A percentile compares a stretch with the other conserved stretches of the same genome.
These are phyloP conservation scores for Corylus heterophylla DNA, from an alignment of 306 rosid species.

Conservation along the genomic window DNA sequence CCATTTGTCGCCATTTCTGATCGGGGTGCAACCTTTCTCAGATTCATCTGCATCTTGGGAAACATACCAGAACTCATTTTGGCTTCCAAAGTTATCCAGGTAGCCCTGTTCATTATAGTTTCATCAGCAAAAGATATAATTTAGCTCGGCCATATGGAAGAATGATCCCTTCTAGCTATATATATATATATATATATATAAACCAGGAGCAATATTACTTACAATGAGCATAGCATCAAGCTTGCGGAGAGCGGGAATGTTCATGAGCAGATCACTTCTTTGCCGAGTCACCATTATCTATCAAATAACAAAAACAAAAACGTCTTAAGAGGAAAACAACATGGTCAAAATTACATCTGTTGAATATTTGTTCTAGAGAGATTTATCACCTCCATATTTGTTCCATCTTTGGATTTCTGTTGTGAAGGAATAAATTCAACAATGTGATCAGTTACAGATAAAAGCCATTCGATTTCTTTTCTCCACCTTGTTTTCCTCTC, in stretches of 20 bases:
- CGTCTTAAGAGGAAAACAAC: background rate
- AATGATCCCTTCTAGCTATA: background rate
- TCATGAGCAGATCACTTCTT: conserved; percentile 79
- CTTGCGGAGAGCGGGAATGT: conserved; percentile 80
- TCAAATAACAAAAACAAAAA: conserved; percentile 2
- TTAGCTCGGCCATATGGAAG: conserved; percentile 8
- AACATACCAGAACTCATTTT: conserved; percentile 81
- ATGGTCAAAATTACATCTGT: background rate
- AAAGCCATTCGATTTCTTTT: conserved; percentile 85
- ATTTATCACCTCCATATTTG: conserved; percentile 67
- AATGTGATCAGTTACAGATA: conserved; percentile 86
- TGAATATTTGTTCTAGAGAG: background rate
- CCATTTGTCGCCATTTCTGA: conserved; percentile 73
- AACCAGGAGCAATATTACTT: conserved; percentile 29
- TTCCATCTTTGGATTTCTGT: conserved; percentile 67
- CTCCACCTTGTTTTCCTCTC: conserved; percentile 79
- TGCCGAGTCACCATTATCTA: conserved; percentile 93
- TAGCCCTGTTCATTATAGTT: conserved; percentile 47
- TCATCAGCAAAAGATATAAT: conserved; percentile 24
- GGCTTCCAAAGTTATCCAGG: conserved; percentile 62
- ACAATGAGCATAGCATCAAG: conserved; percentile 90
- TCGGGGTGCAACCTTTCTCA: conserved; percentile 36
- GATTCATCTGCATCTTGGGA: conserved; percentile 49
- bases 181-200: background rate
- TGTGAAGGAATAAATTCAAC: conserved; percentile 85